Percentiles rank a stretch among this genome's conserved stretches.
Evolutionary conservation across 352 stramenopile species (phyloP).

Genomic region (Phytophthora podocarpi): DNA sequence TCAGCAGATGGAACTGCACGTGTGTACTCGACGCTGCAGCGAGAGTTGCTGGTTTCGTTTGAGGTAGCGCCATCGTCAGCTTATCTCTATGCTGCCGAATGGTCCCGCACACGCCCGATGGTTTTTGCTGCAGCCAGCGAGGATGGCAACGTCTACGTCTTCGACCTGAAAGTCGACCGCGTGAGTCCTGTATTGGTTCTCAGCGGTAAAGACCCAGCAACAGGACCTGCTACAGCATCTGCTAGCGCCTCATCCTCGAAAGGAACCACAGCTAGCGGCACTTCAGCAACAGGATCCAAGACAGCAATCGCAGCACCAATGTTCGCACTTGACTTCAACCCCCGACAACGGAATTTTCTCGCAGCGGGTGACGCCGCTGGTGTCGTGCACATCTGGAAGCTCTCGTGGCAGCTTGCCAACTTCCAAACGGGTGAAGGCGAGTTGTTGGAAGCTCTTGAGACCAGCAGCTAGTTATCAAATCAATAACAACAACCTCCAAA

Average conservation of each 20-base stretch:
- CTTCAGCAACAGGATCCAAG: constrained; percentile 16
- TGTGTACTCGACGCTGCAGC: constrained; percentile 76
- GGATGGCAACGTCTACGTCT: constrained; percentile 78
- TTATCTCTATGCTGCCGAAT: constrained; percentile 79
- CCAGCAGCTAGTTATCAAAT: constrained; percentile 16
- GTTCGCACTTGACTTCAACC: constrained; percentile 82
- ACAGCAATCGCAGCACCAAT: constrained; percentile 36
- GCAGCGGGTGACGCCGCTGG: constrained; percentile 67
- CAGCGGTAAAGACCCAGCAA: constrained; percentile 40
- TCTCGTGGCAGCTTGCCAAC: constrained; percentile 83
- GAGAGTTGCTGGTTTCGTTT: constrained; percentile 61
- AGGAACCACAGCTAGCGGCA: neutral
- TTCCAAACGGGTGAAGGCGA: constrained; percentile 71
- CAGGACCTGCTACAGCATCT: constrained; percentile 10
- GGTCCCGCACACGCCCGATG: constrained; percentile 75
- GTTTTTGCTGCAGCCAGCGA: constrained; percentile 76
- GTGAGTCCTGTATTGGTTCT: constrained; percentile 51
- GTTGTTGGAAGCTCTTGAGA: constrained; percentile 53
- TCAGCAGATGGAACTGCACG: constrained; percentile 80
- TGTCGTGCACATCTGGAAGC: constrained; percentile 82
- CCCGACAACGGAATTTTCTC: constrained; percentile 84
- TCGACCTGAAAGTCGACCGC: constrained; percentile 70
- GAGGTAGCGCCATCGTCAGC: constrained; percentile 69
- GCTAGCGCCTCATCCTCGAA: constrained; percentile 4
- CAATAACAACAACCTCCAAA: constrained; percentile 8